Conservation (phyloP, 331 rosid genomes). For the Quercus phellos region DNA sequence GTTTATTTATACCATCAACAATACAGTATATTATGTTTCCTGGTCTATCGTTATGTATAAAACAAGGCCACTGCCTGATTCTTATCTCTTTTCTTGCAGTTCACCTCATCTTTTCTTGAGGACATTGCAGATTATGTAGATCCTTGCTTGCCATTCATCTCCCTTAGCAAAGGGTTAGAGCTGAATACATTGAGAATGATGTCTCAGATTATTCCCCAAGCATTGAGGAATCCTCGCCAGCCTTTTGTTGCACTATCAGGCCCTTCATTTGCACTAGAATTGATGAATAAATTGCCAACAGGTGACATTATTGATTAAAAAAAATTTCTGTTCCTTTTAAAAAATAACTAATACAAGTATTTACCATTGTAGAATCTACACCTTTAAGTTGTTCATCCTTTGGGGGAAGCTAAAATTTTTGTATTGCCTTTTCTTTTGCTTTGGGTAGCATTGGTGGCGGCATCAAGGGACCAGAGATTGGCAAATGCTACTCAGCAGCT, state of each 20-base stretch:
- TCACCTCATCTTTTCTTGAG: slow-evolving; percentile 72
- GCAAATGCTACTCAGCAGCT: slow-evolving; percentile 80
- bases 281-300: slow-evolving; percentile 89
- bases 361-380: background rate
- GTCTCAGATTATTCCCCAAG: slow-evolving; percentile 91
- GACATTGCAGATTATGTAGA: slow-evolving; percentile 71
- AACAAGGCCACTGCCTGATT: slow-evolving; percentile 15
- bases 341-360: background rate
- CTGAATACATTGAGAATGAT: slow-evolving; percentile 79
- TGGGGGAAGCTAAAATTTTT: background rate
- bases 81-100: slow-evolving; percentile 47
- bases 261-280: slow-evolving; percentile 87
- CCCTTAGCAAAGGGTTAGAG: slow-evolving; percentile 91
- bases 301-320: slow-evolving; percentile 35
- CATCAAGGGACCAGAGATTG: slow-evolving; percentile 84
- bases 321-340: background rate
- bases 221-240: slow-evolving; percentile 75
- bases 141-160: slow-evolving; percentile 81
- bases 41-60: background rate
- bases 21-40: background rate
- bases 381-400: background rate
- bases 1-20: background rate
- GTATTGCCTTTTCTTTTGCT: slow-evolving; percentile 12
- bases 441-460: slow-evolving; percentile 84
- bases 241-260: slow-evolving; percentile 92